Evolutionary conservation across 179 eudicot species (phyloP).

Genomic region (Carnegiea gigantea): DNA sequence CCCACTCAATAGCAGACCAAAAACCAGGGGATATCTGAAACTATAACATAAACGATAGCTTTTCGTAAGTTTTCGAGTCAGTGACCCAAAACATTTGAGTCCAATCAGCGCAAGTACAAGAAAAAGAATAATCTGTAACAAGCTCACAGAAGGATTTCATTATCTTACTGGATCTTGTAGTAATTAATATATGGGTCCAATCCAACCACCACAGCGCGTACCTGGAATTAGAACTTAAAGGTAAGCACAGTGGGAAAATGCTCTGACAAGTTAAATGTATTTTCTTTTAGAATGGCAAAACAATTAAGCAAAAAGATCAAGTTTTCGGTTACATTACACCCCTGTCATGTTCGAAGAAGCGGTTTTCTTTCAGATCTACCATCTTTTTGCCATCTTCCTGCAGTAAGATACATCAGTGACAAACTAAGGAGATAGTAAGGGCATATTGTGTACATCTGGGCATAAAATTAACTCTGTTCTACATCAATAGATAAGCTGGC

Average conservation of each 20-base stretch:
- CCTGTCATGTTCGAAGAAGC: slow-evolving; percentile 70
- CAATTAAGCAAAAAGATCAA: neutral
- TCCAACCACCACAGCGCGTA: slow-evolving; percentile 97
- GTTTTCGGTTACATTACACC: slow-evolving; percentile 49
- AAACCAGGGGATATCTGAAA: neutral
- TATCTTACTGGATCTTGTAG: slow-evolving; percentile 86
- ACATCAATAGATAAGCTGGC: neutral
- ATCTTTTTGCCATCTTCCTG: slow-evolving; percentile 78
- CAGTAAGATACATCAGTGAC: neutral
- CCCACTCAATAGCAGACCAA: neutral
- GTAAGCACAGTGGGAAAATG: neutral
- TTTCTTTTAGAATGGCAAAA: neutral
- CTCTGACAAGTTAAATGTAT: neutral
- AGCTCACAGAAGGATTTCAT: neutral
- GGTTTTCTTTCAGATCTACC: slow-evolving; percentile 46
- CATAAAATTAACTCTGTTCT: neutral
- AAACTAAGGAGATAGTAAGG: no score
- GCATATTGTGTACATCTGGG: neutral
- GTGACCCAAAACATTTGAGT: neutral
- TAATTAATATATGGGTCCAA: slow-evolving; percentile 72
- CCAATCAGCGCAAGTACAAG: neutral
- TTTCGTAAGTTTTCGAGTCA: neutral
- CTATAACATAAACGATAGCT: neutral
- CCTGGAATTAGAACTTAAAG: slow-evolving; percentile 42
- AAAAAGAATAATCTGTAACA: neutral